phyloP scores from a whole-genome alignment of 768 basidiomycete species.

The Lactarius deliciosus region DNA sequence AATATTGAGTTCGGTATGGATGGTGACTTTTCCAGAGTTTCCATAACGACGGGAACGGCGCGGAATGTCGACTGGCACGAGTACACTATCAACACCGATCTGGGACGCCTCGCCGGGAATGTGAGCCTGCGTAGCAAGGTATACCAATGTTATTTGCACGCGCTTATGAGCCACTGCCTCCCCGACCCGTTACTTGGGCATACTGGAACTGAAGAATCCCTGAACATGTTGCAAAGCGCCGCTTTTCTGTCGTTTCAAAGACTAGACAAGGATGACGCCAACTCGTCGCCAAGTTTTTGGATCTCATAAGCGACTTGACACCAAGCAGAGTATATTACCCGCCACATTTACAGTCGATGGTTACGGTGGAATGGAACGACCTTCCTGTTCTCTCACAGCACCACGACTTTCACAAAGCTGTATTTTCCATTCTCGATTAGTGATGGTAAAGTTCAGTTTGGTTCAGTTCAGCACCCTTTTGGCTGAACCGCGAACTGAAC shows the following conservation, averaged over 20 bases:
- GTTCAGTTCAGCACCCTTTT: too few relatives aligned
- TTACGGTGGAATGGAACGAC: conserved; percentile 3
- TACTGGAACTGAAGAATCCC: conserved; percentile 47
- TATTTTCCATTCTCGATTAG: background rate
- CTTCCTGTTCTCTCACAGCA: conserved; percentile 16
- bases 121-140: conserved; percentile 35
- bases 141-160: conserved; percentile 46
- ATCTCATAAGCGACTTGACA: conserved; percentile 1
- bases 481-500: too few relatives aligned
- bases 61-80: conserved; percentile 32
- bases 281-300: conserved; percentile 8
- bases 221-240: conserved; percentile 42
- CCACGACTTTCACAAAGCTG: conserved; percentile 10
- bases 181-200: conserved; percentile 46
- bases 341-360: conserved; percentile 6
- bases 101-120: conserved; percentile 36
- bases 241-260: conserved; percentile 42
- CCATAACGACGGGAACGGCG: background rate
- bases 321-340: conserved; percentile 15
- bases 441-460: too few relatives aligned
- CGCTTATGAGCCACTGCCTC: conserved; percentile 43
- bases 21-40: conserved; percentile 8
- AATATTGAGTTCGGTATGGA: background rate
- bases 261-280: conserved; percentile 24
- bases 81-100: conserved; percentile 36